Conservation (phyloP, 2,329 filamentous ascomycete genomes). For the Colletotrichum cordylinicola region DNA sequence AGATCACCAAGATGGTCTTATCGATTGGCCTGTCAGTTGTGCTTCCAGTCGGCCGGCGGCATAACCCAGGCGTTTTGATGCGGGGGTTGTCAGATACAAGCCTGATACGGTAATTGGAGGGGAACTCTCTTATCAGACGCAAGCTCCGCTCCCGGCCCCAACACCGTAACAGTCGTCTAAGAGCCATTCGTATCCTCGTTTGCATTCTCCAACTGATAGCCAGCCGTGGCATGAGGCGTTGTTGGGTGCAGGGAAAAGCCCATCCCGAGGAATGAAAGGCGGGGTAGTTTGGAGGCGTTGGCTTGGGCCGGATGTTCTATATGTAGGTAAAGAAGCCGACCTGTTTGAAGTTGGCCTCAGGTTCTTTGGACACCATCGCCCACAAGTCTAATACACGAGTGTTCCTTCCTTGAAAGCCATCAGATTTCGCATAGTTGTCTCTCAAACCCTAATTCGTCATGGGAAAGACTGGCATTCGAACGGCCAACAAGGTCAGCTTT, state of each 20-base stretch:
- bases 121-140: constrained; percentile 19
- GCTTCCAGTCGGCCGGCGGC: constrained; percentile 5
- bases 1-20: constrained; percentile 19
- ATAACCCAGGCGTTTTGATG: background rate
- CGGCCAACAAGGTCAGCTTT: constrained; percentile 75
- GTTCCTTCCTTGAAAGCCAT: background rate
- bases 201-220: constrained; percentile 5
- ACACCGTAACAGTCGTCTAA: background rate
- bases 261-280: constrained; percentile 8
- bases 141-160: background rate
- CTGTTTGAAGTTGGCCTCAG: background rate
- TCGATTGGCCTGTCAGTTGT: constrained; percentile 7
- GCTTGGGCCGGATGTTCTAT: background rate
- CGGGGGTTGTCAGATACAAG: constrained; percentile 5
- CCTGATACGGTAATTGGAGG: constrained; percentile 3
- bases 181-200: background rate
- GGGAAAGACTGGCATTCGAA: constrained; percentile 67
- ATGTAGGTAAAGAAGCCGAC: background rate
- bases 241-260: background rate
- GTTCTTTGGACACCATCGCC: background rate
- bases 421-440: background rate
- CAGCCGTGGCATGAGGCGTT: background rate
- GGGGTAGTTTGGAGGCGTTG: constrained; percentile 11
- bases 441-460: constrained; percentile 38
- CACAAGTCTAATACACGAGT: background rate